Evolutionary conservation across 441 rosid genomes (phyloP).

Genomic region (Adansonia gregorii): DNA sequence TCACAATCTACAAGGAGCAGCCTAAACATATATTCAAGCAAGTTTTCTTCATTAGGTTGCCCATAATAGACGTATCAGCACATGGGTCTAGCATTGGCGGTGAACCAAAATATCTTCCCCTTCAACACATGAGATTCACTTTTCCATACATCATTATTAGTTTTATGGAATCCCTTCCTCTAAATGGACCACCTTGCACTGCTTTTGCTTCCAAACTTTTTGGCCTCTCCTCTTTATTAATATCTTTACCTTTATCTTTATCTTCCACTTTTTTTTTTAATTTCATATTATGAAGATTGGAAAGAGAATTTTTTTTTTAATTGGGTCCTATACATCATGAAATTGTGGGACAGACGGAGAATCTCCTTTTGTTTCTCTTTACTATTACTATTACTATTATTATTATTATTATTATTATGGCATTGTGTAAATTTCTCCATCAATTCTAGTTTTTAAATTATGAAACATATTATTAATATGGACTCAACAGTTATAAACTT

Average conservation of each 20-base stretch:
- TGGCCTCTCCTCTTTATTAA: not conserved
- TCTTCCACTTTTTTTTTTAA: not conserved
- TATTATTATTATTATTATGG: too few species aligned
- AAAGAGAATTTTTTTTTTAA: not conserved
- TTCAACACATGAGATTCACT: not conserved
- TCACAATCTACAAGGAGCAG: not conserved
- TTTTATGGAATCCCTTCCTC: conserved; percentile 8
- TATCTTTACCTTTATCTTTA: not conserved
- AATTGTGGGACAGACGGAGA: not conserved
- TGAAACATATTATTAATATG: too few species aligned
- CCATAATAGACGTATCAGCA: not conserved
- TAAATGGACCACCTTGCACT: not conserved
- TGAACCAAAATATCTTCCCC: not conserved
- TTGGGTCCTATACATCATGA: not conserved
- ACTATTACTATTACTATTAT: too few species aligned
- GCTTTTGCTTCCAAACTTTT: conserved; percentile 25
- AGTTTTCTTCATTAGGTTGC: not conserved
- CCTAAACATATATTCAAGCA: too few species aligned
- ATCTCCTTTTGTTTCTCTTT: too few species aligned
- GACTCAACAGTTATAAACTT: too few species aligned
- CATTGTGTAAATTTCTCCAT: too few species aligned
- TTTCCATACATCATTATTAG: not conserved
- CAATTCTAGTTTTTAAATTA: too few species aligned
- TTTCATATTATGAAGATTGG: not conserved
- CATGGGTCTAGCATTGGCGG: not conserved